Conservation (phyloP, 345 rosid genomes). For the Barbarea vulgaris region DNA sequence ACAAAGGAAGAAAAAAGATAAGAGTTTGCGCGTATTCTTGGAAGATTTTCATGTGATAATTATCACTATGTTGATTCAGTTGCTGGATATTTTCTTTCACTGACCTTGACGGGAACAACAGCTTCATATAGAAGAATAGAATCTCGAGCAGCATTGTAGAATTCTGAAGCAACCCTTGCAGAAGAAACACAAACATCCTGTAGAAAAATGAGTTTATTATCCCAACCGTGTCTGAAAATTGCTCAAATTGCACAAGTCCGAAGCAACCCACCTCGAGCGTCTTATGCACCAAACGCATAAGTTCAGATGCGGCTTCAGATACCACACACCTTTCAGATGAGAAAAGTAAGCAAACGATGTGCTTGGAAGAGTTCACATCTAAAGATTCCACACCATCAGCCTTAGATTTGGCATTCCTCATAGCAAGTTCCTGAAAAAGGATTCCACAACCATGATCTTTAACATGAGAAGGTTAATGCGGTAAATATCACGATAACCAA, state of each 20-base stretch:
- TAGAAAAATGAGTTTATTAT: constrained; percentile 30
- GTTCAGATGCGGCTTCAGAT: constrained; percentile 80
- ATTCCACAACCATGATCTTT: constrained; percentile 8
- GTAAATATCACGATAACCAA: constrained; percentile 11
- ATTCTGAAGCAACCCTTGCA: constrained; percentile 80
- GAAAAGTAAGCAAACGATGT: constrained; percentile 73
- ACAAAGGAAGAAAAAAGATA: constrained; percentile 24
- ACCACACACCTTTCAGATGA: constrained; percentile 78
- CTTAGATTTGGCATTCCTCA: constrained; percentile 40
- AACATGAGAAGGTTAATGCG: constrained; percentile 19
- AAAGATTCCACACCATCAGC: constrained; percentile 37
- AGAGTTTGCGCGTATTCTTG: constrained; percentile 15
- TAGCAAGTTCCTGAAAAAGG: constrained; percentile 57
- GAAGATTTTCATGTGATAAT: constrained; percentile 8
- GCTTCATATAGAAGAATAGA: constrained; percentile 88
- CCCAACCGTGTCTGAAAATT: constrained; percentile 28
- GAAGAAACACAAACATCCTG: constrained; percentile 92
- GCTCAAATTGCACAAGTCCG: not conserved
- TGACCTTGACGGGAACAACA: constrained; percentile 88
- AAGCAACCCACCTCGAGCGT: constrained; percentile 62
- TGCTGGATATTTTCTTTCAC: constrained; percentile 40
- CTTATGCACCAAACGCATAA: constrained; percentile 83
- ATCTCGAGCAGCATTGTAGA: constrained; percentile 87
- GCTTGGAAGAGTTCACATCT: constrained; percentile 46
- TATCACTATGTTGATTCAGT: constrained; percentile 3